Percentiles rank a stretch among this genome's conserved stretches.
phyloP scores from a whole-genome alignment of 192 early-diverging fungal species.

The Dimargaris cristalligena region DNA sequence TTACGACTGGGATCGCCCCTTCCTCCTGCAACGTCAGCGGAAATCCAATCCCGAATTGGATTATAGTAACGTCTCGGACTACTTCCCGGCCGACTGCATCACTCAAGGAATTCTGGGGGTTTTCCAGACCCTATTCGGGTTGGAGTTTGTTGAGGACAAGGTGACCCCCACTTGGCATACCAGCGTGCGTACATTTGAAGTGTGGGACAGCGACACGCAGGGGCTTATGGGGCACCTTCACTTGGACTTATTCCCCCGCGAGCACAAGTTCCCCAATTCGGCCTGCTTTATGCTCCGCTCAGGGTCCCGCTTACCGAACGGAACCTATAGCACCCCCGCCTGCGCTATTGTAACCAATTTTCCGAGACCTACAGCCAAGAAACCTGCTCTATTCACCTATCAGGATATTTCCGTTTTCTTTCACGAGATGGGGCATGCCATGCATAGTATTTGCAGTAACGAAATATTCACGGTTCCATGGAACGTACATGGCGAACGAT shows the following conservation, averaged over 20 bases:
- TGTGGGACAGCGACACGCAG: slow-evolving; percentile 43
- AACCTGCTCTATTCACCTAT: slow-evolving; percentile 63
- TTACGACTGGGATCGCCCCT: slow-evolving; percentile 54
- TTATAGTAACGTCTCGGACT: slow-evolving; percentile 60
- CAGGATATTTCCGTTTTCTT: slow-evolving; percentile 62
- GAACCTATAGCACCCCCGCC: slow-evolving; percentile 33
- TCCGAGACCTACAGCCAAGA: slow-evolving; percentile 39
- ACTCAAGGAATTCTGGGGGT: slow-evolving; percentile 51
- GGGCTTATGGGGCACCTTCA: slow-evolving; percentile 54
- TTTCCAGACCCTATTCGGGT: slow-evolving; percentile 52
- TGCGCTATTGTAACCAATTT: slow-evolving; percentile 60
- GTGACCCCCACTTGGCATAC: slow-evolving; percentile 48
- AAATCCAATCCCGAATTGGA: slow-evolving; percentile 58
- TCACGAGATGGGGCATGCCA: slow-evolving; percentile 68
- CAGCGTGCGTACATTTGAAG: slow-evolving; percentile 64
- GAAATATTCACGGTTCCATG: slow-evolving; percentile 55
- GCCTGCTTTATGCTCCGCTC: slow-evolving; percentile 62
- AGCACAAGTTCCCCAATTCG: slow-evolving; percentile 59
- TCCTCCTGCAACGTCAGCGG: slow-evolving; percentile 50
- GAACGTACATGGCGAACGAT: slow-evolving; percentile 57
- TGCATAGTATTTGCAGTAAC: slow-evolving; percentile 51
- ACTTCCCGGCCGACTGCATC: slow-evolving; percentile 46
- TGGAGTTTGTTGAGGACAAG: slow-evolving; percentile 47
- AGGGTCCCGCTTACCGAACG: slow-evolving; percentile 35
- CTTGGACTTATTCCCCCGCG: slow-evolving; percentile 57